phyloP scores from a whole-genome alignment of 306 rosid species.

The Echinosophora koreensis region DNA sequence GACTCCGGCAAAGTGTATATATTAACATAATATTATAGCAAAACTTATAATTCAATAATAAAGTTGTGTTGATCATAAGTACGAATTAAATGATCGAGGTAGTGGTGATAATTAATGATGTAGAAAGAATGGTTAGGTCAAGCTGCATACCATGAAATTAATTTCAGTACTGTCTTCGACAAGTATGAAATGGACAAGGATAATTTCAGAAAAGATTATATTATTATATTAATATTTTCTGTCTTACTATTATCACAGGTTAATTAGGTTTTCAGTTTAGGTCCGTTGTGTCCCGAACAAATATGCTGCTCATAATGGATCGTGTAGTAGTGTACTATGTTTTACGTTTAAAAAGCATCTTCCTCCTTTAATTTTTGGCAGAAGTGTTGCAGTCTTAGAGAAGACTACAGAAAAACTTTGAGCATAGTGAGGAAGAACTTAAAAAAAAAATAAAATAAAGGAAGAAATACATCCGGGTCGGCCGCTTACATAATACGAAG shows the following conservation, averaged over 20 bases:
- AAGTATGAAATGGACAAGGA: conserved; percentile 18
- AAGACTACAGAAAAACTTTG: not conserved
- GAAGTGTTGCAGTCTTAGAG: not conserved
- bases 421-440: not conserved
- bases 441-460: not conserved
- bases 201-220: not conserved
- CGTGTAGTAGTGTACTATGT: conserved; percentile 6
- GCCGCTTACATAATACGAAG: conserved; percentile 23
- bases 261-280: not conserved
- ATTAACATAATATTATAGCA: too few species aligned
- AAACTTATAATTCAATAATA: not conserved
- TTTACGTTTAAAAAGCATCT: not conserved
- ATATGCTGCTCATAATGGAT: conserved; percentile 29
- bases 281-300: conserved; percentile 22
- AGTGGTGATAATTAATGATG: not conserved
- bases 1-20: too few species aligned
- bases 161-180: not conserved
- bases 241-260: not conserved
- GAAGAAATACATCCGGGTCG: conserved; percentile 24
- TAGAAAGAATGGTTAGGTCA: conserved; percentile 33
- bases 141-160: conserved; percentile 1
- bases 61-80: not conserved
- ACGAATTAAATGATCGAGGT: too few species aligned
- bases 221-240: not conserved
- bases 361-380: not conserved